Base-by-base conservation (phyloP, 345 rosid genomes). In the Syzygium aqueum region DNA sequence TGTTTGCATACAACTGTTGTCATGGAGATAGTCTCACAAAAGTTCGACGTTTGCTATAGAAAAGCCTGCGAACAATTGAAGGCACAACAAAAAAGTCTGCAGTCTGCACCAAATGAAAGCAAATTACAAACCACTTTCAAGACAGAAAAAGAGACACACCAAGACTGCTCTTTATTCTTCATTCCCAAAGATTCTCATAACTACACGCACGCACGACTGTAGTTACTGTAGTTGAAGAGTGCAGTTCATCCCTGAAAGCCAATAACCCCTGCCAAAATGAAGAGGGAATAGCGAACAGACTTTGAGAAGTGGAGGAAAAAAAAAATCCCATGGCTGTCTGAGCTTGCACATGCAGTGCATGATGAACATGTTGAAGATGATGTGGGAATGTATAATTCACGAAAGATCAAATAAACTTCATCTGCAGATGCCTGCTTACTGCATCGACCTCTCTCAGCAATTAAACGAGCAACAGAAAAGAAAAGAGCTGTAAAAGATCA, bases 191-290 rank as follows among this genome's bases (percentile, higher is more conserved):
- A 37, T 6, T 25, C 33, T 52, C 73, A 51, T 80, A 67, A 67
- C 78, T 30, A 33, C 23, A 67, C 2, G 77, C 1, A 11, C 11
- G 43, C 46, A 30, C 13, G 2, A 16, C 23, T 30, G 23, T 67
- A 16, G 78, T 30, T 33, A 67, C 46, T 67, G 77, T 30, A 28
- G 22, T 14, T 83, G 50, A 28, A 28, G 77, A 40, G 30, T 65
- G 77, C 77, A 53, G 61, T 84, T 89, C 84, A 94, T 17, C 91
- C 96, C 89, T 94, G 95, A 53, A 94, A 91, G 57, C 94, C 94
- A n/a, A 93, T 92, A 27, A 93, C 53, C 59, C 96, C 95, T 93
- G 90, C 86, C 89, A 27, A 56, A 21, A 56, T 49, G 85, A 33
- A 12, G n/a, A 51, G 13, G 28, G 11, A 22, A 57, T 16, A 85